Conservation (phyloP, 129 eudicot species). For the Heracleum sosnowskyi region DNA sequence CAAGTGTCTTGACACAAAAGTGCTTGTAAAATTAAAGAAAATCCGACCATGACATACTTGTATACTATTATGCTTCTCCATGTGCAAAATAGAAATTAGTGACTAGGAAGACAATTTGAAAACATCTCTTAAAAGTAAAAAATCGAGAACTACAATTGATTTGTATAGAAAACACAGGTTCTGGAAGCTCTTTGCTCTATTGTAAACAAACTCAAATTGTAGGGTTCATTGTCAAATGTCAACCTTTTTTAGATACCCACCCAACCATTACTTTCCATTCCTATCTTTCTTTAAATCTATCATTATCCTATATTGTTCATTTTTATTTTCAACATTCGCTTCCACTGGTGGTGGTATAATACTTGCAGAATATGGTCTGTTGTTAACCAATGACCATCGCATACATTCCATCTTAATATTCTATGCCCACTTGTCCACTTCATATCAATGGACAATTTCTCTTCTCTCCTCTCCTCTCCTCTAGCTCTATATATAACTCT, state of each 20-base stretch:
- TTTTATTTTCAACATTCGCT: not conserved
- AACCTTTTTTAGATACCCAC: not conserved
- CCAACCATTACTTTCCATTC: not conserved
- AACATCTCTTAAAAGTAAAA: too few species aligned
- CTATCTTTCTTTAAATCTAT: not conserved
- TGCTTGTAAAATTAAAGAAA: too few species aligned
- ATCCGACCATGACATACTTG: too few species aligned
- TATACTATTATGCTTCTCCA: too few species aligned
- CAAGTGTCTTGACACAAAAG: not conserved
- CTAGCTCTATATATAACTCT: not conserved
- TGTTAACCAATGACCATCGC: not conserved
- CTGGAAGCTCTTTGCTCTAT: not conserved
- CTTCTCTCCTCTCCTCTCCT: too few species aligned
- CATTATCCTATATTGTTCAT: not conserved
- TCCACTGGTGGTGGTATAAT: constrained; percentile 1
- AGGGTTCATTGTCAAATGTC: not conserved
- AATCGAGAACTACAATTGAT: too few species aligned
- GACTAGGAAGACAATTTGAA: too few species aligned
- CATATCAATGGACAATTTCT: not conserved
- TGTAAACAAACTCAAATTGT: not conserved
- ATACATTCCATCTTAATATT: not conserved
- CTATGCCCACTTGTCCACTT: constrained; percentile 13
- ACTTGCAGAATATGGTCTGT: not conserved
- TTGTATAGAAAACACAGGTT: not conserved
- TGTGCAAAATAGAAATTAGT: too few species aligned